Evolutionary conservation across 192 early-diverging fungal species (phyloP), one percentile per base, ranked within the genome.

Genomic region (Phycomyces blakesleeanus): DNA sequence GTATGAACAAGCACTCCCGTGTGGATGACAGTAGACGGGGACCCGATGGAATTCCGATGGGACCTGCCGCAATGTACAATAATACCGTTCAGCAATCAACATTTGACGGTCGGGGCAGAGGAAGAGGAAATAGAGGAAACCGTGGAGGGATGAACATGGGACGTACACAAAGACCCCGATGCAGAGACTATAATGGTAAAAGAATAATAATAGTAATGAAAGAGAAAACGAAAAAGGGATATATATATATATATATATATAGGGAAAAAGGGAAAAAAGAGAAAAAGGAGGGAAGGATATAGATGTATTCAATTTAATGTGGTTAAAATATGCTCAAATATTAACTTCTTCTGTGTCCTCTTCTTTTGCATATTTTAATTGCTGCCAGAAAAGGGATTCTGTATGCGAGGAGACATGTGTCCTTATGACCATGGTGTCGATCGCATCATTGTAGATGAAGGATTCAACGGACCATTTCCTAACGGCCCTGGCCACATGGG

Each of bases 381-480:
- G 29, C 24, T 39, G 40, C 29, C 61, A 93, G 91, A 91, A 52
- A 83, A 83, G 59, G 92, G 92, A 29, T 87, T 78, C 56, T 93
- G 92, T 66, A 77, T 89, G 65, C 84, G 90, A 51, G 92, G 91
- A n/a, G 85, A 92, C 38, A 66, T 81, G 51, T 93, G 92, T 59
- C 87, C 84, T 0, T 93, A 80, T 66, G 89, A 91, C 73, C 92
- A 93, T 62, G 83, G 86, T 5, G 73, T 77, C 20, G 84, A 89
- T 68, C 75, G 80, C 58, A 91, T 89, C 39, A 77, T 90, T 39
- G 72, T 89, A 0, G 88, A 88, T 57, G 81, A 85, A 18, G 68
- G 75, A 38, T 72, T 65, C 51, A 78, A 76, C 63, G 57, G 67
- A 16, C 70, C 65, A 39, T 65, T 75, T 37, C 61, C 59, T 67